phyloP scores from a whole-genome alignment of 2,329 filamentous ascomycete genomes.

The Exophiala xenobiotica region DNA sequence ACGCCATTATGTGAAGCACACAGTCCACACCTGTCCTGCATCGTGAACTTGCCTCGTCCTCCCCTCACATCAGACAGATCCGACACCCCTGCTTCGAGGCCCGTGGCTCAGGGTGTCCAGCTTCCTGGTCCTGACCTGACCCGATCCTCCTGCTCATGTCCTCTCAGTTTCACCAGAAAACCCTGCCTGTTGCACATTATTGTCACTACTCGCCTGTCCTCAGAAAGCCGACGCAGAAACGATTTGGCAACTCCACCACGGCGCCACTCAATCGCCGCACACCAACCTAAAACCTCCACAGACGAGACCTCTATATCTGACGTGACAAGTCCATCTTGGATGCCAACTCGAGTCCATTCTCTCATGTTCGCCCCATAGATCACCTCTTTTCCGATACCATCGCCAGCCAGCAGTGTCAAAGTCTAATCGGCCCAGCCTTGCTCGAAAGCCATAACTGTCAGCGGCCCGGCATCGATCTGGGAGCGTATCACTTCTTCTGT shows the following conservation, averaged over 20 bases:
- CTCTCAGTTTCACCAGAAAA: constrained; percentile 12
- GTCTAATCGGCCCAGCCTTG: too few relatives aligned
- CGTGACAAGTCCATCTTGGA: constrained; percentile 9
- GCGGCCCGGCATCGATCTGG: too few relatives aligned
- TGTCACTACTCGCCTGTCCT: background rate
- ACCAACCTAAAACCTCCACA: constrained; percentile 7
- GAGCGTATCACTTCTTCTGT: constrained; percentile 1
- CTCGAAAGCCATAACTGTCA: too few relatives aligned
- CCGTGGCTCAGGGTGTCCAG: background rate
- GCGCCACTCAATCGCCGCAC: constrained; percentile 15
- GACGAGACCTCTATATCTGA: constrained; percentile 18
- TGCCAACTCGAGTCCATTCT: constrained; percentile 1
- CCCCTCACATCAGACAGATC: constrained; percentile 15
- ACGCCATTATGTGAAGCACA: constrained; percentile 15
- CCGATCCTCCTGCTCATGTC: constrained; percentile 3
- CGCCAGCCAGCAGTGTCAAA: too few relatives aligned
- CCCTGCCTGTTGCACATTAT: constrained; percentile 13
- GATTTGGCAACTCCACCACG: constrained; percentile 3
- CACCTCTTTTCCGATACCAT: background rate
- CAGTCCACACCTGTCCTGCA: constrained; percentile 9
- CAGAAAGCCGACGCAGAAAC: constrained; percentile 1
- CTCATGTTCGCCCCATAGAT: background rate
- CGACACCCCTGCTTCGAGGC: constrained; percentile 9
- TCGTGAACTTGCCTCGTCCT: constrained; percentile 2
- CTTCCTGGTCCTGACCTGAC: constrained; percentile 14